Conservation (phyloP, 2,329 filamentous ascomycete genomes). For the Cladosporium phlei region DNA sequence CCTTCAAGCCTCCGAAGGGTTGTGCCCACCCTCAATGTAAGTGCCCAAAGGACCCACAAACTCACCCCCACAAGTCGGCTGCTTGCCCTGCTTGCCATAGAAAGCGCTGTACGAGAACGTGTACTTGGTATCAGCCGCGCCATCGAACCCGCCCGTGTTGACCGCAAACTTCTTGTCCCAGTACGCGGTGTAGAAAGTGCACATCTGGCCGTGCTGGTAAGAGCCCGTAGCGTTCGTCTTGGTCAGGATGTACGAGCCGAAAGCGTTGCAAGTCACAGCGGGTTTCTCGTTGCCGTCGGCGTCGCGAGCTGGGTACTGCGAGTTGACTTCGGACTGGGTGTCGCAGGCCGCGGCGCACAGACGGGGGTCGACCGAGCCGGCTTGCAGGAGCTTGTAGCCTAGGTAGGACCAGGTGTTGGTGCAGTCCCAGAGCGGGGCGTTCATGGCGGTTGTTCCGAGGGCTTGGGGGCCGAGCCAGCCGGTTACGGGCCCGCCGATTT, state of each 20-base stretch:
- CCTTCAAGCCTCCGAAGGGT: too few relatives aligned
- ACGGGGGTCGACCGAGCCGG: conserved; percentile 26
- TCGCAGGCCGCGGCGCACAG: conserved; percentile 29
- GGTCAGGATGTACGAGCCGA: conserved; percentile 10
- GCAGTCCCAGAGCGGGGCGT: conserved; percentile 17
- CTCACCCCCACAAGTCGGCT: neutral
- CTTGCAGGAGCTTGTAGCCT: conserved; percentile 24
- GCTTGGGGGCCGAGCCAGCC: conserved; percentile 7
- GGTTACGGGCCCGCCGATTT: conserved; percentile 16
- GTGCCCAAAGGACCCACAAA: neutral
- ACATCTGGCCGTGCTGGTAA: conserved; percentile 11
- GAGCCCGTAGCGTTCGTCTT: conserved; percentile 10
- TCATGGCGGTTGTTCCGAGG: neutral
- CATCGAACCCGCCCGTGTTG: neutral
- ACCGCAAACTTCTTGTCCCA: conserved; percentile 4
- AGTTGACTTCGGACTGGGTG: conserved; percentile 13
- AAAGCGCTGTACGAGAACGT: neutral
- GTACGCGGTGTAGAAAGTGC: conserved; percentile 8
- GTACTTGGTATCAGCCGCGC: neutral
- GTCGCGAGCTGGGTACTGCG: neutral
- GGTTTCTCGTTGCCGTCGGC: neutral
- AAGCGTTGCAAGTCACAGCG: conserved; percentile 4
- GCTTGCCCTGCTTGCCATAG: neutral
- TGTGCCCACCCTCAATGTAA: conserved; percentile 3
- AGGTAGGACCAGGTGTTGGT: conserved; percentile 23